Base-by-base conservation (phyloP, 2,329 filamentous ascomycete genomes). In the Myriosclerotinia duriaeana region DNA sequence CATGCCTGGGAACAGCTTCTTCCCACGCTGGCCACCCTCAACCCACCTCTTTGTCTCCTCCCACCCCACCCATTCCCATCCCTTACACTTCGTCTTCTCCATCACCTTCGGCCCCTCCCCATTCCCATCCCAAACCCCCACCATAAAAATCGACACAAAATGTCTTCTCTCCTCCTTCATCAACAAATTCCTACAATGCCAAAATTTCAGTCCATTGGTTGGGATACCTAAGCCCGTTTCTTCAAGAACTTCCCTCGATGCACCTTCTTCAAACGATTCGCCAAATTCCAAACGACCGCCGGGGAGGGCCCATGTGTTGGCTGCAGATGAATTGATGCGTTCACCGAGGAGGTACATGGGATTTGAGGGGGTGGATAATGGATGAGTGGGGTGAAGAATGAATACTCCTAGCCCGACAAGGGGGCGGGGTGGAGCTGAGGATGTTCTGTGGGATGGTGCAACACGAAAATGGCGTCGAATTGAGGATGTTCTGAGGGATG, bases 271-370 rank as follows among this genome's bases (percentile, higher is more conserved):
- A 40, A 86, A 82, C 2, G 81, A 80, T 74, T 94, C 91, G 69
- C 84, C 84, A 66, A 85, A 84, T 69, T 94, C 91, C 20, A 93
- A 82, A 72, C 94, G 90, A 0, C 91, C 91, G 34, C 91, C 91
- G 0, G 91, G 90, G 12, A 92, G 84, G 59, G 87, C 87, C 78
- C 84, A 86, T 0, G 84, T 87, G 0, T 85, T 87, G 8, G 68
- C 53, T 5, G 69, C 71, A 61, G 70, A 66, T 11, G 68, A 66
- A 52, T 64, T 65, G 34, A 69, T 59, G n/a, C 71, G 69, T 40
- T 70, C 68, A 26, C 69, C 71, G 1, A 72, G 46, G 5, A 72
- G 63, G 54, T 70, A 72, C 17, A 61, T 30, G 15, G 71, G 71
- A 50, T 70, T 71, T n/a, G 56, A 30, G n/a, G 48, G 36, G 0